phyloP scores from a whole-genome alignment of 2,329 filamentous ascomycete genomes.

The Calonectria pseudoreteaudii region DNA sequence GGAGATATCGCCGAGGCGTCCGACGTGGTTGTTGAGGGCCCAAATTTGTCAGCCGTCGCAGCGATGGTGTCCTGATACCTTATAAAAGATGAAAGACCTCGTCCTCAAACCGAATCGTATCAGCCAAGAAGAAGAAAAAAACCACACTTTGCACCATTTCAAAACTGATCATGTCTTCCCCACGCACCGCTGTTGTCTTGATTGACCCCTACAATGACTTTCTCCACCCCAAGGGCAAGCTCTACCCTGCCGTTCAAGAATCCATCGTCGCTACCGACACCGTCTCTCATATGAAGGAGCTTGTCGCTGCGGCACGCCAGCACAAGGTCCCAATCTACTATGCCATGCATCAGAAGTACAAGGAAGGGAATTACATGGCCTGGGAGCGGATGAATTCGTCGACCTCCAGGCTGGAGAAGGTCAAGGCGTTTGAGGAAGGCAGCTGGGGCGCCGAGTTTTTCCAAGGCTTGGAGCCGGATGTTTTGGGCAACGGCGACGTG shows the following conservation, averaged over 20 bases:
- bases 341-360: constrained; percentile 24
- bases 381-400: constrained; percentile 28
- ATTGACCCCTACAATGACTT: constrained; percentile 37
- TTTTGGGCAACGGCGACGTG: constrained; percentile 28
- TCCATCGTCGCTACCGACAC: constrained; percentile 16
- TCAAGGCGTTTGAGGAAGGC: constrained; percentile 17
- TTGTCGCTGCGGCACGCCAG: constrained; percentile 18
- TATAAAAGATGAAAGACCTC: not conserved
- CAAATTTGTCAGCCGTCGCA: not conserved
- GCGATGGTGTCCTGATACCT: not conserved
- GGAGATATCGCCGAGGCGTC: not conserved
- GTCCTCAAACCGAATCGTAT: not conserved
- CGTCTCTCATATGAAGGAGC: not conserved
- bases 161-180: not conserved
- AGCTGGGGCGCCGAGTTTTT: constrained; percentile 32
- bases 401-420: not conserved
- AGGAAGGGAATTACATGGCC: constrained; percentile 14
- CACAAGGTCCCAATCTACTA: constrained; percentile 29
- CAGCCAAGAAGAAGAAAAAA: not conserved
- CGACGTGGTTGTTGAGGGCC: not conserved
- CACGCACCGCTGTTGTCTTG: constrained; percentile 24
- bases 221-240: constrained; percentile 30
- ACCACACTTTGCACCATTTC: no score
- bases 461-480: constrained; percentile 29
- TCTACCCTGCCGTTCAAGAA: not conserved